Evolutionary conservation across 2,329 filamentous ascomycete species (phyloP).

Genomic region (Penicillium sp.): DNA sequence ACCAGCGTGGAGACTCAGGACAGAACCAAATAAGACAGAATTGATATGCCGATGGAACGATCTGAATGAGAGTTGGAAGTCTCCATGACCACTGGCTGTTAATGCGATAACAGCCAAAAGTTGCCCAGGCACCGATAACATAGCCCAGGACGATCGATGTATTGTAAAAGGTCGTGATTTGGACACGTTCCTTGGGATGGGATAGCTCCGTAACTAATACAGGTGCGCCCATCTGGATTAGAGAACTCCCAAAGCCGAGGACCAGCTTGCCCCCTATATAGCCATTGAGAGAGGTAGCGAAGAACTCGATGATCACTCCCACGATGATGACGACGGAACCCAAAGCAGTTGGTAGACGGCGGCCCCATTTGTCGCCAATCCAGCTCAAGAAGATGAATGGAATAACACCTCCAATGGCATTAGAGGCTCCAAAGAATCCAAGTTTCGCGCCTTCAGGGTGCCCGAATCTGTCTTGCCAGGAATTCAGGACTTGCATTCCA

Average conservation of each 20-base stretch:
- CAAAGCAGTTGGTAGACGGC: slow-evolving; percentile 30
- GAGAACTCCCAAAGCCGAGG: slow-evolving; percentile 32
- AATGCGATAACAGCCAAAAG: slow-evolving; percentile 41
- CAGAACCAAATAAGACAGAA: slow-evolving; percentile 57
- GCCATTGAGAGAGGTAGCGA: slow-evolving; percentile 34
- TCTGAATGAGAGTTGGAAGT: slow-evolving; percentile 61
- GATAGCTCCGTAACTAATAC: slow-evolving; percentile 52
- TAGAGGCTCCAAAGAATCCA: slow-evolving; percentile 33
- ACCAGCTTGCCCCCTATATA: slow-evolving; percentile 36
- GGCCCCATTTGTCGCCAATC: slow-evolving; percentile 33
- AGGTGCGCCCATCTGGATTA: slow-evolving; percentile 51
- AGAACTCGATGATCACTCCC: slow-evolving; percentile 38
- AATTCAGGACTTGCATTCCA: slow-evolving; percentile 52
- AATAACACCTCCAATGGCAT: slow-evolving; percentile 33
- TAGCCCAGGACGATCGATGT: slow-evolving; percentile 52
- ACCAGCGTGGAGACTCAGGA: slow-evolving; percentile 66
- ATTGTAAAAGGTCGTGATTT: slow-evolving; percentile 49
- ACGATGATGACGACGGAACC: slow-evolving; percentile 45
- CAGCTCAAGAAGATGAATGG: slow-evolving; percentile 32
- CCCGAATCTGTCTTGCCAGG: slow-evolving; percentile 48
- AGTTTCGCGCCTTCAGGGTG: slow-evolving; percentile 32
- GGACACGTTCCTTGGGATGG: slow-evolving; percentile 51
- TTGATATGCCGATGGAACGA: slow-evolving; percentile 49
- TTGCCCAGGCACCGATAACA: slow-evolving; percentile 48
- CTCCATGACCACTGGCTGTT: slow-evolving; percentile 56